phyloP scores from a whole-genome alignment of 1,284 basidiomycete species.

The Moesziomyces sp. region DNA sequence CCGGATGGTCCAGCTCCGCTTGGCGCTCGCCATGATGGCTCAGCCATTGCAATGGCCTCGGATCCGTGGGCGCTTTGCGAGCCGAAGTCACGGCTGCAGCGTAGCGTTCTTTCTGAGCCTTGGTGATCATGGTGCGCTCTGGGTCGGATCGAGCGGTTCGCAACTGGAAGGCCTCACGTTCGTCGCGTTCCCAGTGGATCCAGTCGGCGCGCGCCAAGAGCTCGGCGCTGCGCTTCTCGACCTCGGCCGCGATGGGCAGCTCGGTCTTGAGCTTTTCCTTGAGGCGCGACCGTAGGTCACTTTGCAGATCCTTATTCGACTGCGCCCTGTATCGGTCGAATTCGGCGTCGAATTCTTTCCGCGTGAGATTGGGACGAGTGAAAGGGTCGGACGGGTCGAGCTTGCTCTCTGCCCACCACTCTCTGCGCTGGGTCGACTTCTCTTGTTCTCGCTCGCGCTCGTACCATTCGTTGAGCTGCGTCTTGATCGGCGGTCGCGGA shows the following conservation, averaged over 20 bases:
- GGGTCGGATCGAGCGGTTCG: slow-evolving; percentile 9
- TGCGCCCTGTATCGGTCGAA: slow-evolving; percentile 3
- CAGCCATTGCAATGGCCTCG: slow-evolving; percentile 27
- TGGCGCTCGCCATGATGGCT: slow-evolving; percentile 2
- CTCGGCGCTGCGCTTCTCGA: slow-evolving; percentile 24
- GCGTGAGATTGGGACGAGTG: background rate
- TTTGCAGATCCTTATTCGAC: slow-evolving; percentile 3
- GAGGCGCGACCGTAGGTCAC: slow-evolving; percentile 19
- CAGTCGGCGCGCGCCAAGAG: slow-evolving; percentile 28
- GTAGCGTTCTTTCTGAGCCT: slow-evolving; percentile 14
- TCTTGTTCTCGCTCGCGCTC: slow-evolving; percentile 11
- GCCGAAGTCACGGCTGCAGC: background rate
- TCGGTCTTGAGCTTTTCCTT: slow-evolving; percentile 28
- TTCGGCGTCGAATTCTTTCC: slow-evolving; percentile 18
- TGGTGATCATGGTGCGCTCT: slow-evolving; percentile 2
- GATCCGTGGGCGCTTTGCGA: slow-evolving; percentile 19
- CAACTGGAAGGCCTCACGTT: slow-evolving; percentile 28
- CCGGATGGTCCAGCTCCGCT: slow-evolving; percentile 33
- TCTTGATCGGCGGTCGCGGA: slow-evolving; percentile 28
- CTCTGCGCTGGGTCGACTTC: slow-evolving; percentile 4
- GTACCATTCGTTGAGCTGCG: slow-evolving; percentile 22
- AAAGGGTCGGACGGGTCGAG: slow-evolving; percentile 1
- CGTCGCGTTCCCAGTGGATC: slow-evolving; percentile 32
- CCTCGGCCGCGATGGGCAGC: slow-evolving; percentile 16
- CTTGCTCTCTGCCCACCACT: background rate